phyloP scores from a whole-genome alignment of 2,329 filamentous ascomycete species.

The Xenoacremonium recifei region DNA sequence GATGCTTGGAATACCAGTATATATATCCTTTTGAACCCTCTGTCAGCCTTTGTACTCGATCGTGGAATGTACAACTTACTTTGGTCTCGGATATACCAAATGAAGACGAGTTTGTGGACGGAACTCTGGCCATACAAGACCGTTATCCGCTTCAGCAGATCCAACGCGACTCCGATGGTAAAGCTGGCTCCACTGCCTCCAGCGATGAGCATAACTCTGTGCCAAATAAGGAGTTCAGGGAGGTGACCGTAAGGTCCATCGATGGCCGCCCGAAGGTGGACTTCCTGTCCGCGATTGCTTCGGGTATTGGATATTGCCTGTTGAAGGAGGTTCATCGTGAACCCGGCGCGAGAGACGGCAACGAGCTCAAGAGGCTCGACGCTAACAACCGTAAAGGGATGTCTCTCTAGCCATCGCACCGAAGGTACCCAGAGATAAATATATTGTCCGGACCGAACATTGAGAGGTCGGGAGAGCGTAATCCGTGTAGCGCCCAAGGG shows the following conservation, averaged over 20 bases:
- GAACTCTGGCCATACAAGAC: conserved; percentile 13
- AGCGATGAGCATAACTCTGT: conserved; percentile 58
- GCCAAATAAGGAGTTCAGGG: conserved; percentile 49
- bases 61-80: conserved; percentile 26
- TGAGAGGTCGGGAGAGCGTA: no score
- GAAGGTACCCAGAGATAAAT: conserved; percentile 64
- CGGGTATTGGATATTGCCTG: conserved; percentile 50
- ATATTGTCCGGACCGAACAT: no score
- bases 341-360: conserved; percentile 56
- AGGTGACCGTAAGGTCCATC: conserved; percentile 60
- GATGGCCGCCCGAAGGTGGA: conserved; percentile 47
- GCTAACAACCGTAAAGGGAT: conserved; percentile 61
- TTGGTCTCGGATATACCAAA: conserved; percentile 39
- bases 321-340: conserved; percentile 54
- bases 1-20: conserved; percentile 36
- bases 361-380: conserved; percentile 56
- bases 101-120: conserved; percentile 37
- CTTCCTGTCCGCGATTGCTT: no score
- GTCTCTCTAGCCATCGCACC: conserved; percentile 57
- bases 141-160: conserved; percentile 33
- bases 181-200: conserved; percentile 63
- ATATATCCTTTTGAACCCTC: conserved; percentile 32
- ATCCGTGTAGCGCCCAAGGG: no score
- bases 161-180: conserved; percentile 39
- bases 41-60: background rate